Evolutionary conservation across 2,329 filamentous ascomycete species (phyloP).

Genomic region (Sclerotiophoma versabilis): DNA sequence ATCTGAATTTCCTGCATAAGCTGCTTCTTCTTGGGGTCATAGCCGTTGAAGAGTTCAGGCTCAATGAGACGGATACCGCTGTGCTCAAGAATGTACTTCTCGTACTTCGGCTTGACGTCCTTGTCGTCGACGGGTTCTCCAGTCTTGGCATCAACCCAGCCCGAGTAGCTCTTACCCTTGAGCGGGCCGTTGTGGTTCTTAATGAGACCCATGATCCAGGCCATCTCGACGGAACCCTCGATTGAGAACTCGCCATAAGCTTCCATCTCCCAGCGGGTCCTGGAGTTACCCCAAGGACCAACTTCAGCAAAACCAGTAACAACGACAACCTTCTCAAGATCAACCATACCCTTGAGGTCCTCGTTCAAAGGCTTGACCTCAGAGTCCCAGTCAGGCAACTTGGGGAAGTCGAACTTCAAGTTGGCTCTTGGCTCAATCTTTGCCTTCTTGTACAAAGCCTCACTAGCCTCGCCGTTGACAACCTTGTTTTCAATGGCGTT

Average conservation of each 20-base stretch:
- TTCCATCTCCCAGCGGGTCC: constrained; percentile 99
- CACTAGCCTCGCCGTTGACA: constrained; percentile 91
- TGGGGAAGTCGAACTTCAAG: constrained; percentile 96
- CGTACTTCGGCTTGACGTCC: constrained; percentile 96
- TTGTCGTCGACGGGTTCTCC: constrained; percentile 97
- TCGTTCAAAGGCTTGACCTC: constrained; percentile 89
- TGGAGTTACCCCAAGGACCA: constrained; percentile 97
- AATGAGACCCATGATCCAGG: constrained; percentile 99
- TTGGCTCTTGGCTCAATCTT: constrained; percentile 93
- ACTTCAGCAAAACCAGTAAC: constrained; percentile 96
- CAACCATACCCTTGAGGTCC: constrained; percentile 95
- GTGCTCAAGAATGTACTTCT: constrained; percentile 95
- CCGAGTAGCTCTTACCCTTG: constrained; percentile 95
- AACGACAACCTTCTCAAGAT: constrained; percentile 96
- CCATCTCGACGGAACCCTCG: constrained; percentile 98
- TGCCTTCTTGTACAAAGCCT: constrained; percentile 93
- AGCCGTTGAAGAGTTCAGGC: constrained; percentile 94
- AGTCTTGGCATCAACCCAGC: constrained; percentile 94
- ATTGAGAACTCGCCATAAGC: constrained; percentile 95
- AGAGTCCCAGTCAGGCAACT: constrained; percentile 86
- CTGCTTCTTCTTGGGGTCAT: constrained; percentile 98
- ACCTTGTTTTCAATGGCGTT: constrained; percentile 96
- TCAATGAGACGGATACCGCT: constrained; percentile 97
- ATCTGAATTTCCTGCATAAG: constrained; percentile 97
- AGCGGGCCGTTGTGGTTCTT: constrained; percentile 97